phyloP scores from a whole-genome alignment of 306 rosid species.

The Malus asiatica region DNA sequence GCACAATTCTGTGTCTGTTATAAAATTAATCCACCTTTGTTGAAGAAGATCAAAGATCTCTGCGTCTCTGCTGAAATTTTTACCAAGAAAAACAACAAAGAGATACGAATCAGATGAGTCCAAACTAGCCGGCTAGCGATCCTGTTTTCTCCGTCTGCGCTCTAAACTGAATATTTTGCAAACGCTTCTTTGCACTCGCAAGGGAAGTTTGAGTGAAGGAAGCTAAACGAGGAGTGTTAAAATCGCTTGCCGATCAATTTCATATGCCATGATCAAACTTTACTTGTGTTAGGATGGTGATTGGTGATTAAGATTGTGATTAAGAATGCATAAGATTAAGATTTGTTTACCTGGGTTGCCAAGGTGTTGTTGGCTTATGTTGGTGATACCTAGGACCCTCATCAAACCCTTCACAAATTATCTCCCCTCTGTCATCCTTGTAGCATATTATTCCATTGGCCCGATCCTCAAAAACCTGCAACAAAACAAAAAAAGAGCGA shows the following conservation, averaged over 20 bases:
- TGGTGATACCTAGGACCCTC: slow-evolving; percentile 75
- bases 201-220: neutral
- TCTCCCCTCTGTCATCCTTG: slow-evolving; percentile 70
- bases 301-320: neutral
- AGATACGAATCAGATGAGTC: neutral
- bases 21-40: slow-evolving; percentile 49
- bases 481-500: neutral
- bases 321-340: neutral
- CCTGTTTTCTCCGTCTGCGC: too few relatives aligned
- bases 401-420: slow-evolving; percentile 85
- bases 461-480: slow-evolving; percentile 77
- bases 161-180: neutral
- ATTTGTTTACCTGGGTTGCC: slow-evolving; percentile 36
- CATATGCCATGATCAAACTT: neutral
- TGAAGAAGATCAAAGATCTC: slow-evolving; percentile 56
- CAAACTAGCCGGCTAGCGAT: neutral
- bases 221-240: neutral
- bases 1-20: slow-evolving; percentile 43
- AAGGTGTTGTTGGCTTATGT: slow-evolving; percentile 33
- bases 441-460: slow-evolving; percentile 77
- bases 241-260: neutral
- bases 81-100: neutral
- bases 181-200: too few relatives aligned
- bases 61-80: slow-evolving; percentile 42
- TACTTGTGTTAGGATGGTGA: neutral